phyloP scores from a whole-genome alignment of 2,329 filamentous ascomycete species.

The Pseudofabraea citricarpa region DNA sequence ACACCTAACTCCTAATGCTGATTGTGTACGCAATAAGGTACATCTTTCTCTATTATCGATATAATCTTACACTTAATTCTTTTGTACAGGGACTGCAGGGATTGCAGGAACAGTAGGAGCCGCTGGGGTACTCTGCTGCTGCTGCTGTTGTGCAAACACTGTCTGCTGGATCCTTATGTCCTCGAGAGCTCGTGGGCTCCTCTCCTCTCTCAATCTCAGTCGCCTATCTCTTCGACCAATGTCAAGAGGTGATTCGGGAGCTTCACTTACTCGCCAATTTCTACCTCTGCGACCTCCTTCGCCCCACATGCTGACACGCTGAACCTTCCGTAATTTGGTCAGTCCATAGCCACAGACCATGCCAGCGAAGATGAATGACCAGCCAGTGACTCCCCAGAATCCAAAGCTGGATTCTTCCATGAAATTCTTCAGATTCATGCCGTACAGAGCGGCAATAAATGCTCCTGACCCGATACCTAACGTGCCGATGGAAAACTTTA shows the following conservation, averaged over 20 bases:
- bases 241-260: neutral
- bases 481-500: slow-evolving; percentile 94
- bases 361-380: slow-evolving; percentile 68
- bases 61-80: no score
- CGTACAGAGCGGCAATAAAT: slow-evolving; percentile 96
- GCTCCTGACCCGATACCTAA: slow-evolving; percentile 92
- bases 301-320: slow-evolving; percentile 77
- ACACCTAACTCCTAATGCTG: no score
- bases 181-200: neutral
- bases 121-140: neutral
- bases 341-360: slow-evolving; percentile 82
- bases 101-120: no score
- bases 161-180: neutral
- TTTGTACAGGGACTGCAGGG: no score
- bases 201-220: neutral
- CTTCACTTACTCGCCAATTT: slow-evolving; percentile 19
- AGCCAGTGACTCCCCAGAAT: slow-evolving; percentile 69
- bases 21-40: no score
- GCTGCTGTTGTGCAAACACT: neutral
- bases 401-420: slow-evolving; percentile 90
- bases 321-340: slow-evolving; percentile 75
- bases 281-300: slow-evolving; percentile 23
- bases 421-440: slow-evolving; percentile 99
- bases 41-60: no score
- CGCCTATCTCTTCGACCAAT: neutral